Evolutionary conservation across 164 flowering plant genomes (phyloP), one percentile per base, ranked within the genome.

Genomic region (Hamamelis virginiana): DNA sequence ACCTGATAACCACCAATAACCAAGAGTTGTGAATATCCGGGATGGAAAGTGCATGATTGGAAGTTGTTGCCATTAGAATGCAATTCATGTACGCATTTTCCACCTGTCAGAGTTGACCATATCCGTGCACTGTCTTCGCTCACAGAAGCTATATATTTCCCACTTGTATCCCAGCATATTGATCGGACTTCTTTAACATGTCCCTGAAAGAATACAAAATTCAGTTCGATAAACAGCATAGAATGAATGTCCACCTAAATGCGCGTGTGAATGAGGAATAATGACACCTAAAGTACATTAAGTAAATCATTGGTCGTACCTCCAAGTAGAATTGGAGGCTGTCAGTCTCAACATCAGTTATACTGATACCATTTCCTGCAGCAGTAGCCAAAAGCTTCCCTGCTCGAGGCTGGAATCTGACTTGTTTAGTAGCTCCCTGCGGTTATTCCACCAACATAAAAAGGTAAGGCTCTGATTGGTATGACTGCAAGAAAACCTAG

Each of bases 1-100:
- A 78, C 81, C 78, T 78, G 76, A 45, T 75, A 64, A 41, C 78
- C 68, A 21, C 81, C 81, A 53, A 78, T 58, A 14, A 73, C 72
- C 57, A 75, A 43, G 16, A 78, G 64, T 5, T 44, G 64, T 33
- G 60, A 41, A 56, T 75, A 75, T 16, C 64, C 60, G n/a, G 78
- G 78, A 72, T 78, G 78, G 50, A 78, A 78, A 5, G 53, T 46
- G 69, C 81, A 75, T 12, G 81, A 75, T 9, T 73, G 78, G 65
- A 72, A 78, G 55, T 64, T 76, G 58, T 65, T 69, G 52, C 76
- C 76, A 38, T 64, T 59, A 46, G 78, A 60, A 48, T 9, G 65
- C 59, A 78, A 25, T 58, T 75, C 74, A 26, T 66, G 67, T 12
- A 75, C 63, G 60, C 76, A 78, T 51, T 69, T 65, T 59, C 76